phyloP scores from a whole-genome alignment of 306 rosid genomes.

The Ormosia emarginata region DNA sequence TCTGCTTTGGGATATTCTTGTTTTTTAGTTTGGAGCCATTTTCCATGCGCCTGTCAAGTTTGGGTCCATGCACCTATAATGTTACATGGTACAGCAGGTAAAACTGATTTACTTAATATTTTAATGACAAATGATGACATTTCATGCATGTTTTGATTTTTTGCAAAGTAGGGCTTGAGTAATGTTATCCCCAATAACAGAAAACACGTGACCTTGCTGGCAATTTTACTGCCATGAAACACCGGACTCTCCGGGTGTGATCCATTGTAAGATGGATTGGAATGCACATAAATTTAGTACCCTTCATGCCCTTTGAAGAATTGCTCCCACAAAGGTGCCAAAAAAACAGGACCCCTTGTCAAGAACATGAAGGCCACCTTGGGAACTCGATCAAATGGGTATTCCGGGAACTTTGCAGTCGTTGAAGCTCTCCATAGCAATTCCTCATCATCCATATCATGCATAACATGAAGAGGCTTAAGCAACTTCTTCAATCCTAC shows the following conservation, averaged over 20 bases:
- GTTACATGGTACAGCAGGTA: too few relatives aligned
- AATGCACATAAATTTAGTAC: neutral
- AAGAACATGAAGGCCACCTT: neutral
- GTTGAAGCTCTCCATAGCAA: neutral
- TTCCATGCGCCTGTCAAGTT: too few relatives aligned
- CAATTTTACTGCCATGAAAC: neutral
- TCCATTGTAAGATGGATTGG: neutral
- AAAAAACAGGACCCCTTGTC: neutral
- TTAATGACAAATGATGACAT: too few relatives aligned
- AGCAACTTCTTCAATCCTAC: neutral
- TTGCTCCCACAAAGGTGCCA: neutral
- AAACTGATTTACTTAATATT: too few relatives aligned
- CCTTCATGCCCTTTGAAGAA: neutral
- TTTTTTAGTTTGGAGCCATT: too few relatives aligned
- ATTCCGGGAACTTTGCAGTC: neutral
- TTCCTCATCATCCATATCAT: neutral
- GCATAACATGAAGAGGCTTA: neutral
- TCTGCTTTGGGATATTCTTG: too few relatives aligned
- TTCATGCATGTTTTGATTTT: too few relatives aligned
- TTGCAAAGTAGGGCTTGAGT: too few relatives aligned
- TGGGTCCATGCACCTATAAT: too few relatives aligned
- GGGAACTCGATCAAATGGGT: neutral
- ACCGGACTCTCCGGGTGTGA: neutral
- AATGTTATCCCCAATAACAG: too few relatives aligned
- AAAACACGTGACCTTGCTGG: neutral